Base-by-base conservation (phyloP, 768 basidiomycete species). In the Tricholomella constricta region DNA sequence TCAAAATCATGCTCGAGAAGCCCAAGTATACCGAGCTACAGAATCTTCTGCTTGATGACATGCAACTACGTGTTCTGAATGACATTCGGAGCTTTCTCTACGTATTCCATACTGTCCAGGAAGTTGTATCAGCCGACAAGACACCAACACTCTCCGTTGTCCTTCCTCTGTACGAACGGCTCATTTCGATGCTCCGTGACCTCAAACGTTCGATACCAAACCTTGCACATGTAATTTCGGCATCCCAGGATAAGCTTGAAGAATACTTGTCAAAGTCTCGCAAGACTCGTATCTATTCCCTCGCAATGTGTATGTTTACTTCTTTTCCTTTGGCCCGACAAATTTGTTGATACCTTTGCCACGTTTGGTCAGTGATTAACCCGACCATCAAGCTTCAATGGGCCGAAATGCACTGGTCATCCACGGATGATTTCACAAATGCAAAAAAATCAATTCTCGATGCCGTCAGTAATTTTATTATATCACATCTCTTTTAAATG, bases 141-240 rank as follows among this genome's bases (percentile, higher is more conserved):
- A 38, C 35, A 65, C 69, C 64, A 7, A 69, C 69, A 8, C 62
- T 69, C 4, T 65, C 66, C 2, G 45, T 64, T 22, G 66, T 62
- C 1, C 50, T 72, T 1, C 68, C 65, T 1, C 41, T 65, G 9
- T 72, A 68, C 36, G 64, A 72, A 51, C 8, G 61, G 23, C 58
- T 70, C 6, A 59, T 65, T 10, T 15, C 54, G 14, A 51, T 62
- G 48, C 51, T 63, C 17, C 35, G 54, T 29, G 31, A 57, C 20
- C 20, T 42, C 12, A 42, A 26, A 19, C 40, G 7, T 2, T 17
- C 15, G 2, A 2, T 42, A 4, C 40, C 40, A 23, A 4, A 42
- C 12, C 40, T 42, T 11, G 11, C n/a, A 2, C 40, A 42, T 14
- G 22, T 26, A 6, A 42, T 42, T 23, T 8, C 40, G 20, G 40